A percentile compares a stretch with the other conserved stretches of the same genome.
Evolutionary conservation across 208 protist species (phyloP).

Genomic region (Trypanosoma brucei): DNA sequence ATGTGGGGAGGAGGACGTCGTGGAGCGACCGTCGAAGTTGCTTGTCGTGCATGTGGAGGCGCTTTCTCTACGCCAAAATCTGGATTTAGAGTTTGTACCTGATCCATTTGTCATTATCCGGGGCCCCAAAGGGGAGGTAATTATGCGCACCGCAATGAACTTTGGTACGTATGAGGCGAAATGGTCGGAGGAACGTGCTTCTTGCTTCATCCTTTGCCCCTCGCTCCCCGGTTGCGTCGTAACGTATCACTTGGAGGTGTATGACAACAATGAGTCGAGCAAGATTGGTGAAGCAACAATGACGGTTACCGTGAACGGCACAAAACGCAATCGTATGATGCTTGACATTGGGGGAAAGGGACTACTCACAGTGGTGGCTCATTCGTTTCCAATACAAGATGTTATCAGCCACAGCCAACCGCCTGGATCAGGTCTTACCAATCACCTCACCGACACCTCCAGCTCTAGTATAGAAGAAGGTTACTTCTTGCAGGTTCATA

Average conservation of each 20-base stretch:
- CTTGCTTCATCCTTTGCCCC: slow-evolving; percentile 74
- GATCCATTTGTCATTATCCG: slow-evolving; percentile 78
- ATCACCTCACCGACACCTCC: slow-evolving; percentile 12
- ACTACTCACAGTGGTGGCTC: slow-evolving; percentile 21
- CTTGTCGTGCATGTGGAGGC: slow-evolving; percentile 56
- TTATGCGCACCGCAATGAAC: slow-evolving; percentile 60
- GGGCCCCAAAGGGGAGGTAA: slow-evolving; percentile 32
- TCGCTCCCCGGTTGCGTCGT: slow-evolving; percentile 42
- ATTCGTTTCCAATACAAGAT: slow-evolving; percentile 31
- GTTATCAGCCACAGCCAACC: slow-evolving; percentile 25
- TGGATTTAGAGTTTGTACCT: slow-evolving; percentile 46
- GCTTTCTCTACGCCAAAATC: slow-evolving; percentile 25
- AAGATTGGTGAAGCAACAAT: slow-evolving; percentile 48
- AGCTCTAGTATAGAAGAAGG: slow-evolving; percentile 15
- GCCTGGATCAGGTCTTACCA: not conserved
- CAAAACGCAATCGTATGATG: slow-evolving; percentile 41
- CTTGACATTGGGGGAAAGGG: slow-evolving; percentile 21
- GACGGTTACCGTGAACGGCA: slow-evolving; percentile 42
- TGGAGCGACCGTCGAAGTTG: slow-evolving; percentile 27
- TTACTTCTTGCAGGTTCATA: slow-evolving; percentile 47
- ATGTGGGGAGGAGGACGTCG: slow-evolving; percentile 25
- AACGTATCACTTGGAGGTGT: slow-evolving; percentile 67
- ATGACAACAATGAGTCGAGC: slow-evolving; percentile 63
- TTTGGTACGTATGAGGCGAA: slow-evolving; percentile 42
- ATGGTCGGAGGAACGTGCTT: slow-evolving; percentile 52